phyloP scores from a whole-genome alignment of 345 rosid species.

The Brassica incana region DNA sequence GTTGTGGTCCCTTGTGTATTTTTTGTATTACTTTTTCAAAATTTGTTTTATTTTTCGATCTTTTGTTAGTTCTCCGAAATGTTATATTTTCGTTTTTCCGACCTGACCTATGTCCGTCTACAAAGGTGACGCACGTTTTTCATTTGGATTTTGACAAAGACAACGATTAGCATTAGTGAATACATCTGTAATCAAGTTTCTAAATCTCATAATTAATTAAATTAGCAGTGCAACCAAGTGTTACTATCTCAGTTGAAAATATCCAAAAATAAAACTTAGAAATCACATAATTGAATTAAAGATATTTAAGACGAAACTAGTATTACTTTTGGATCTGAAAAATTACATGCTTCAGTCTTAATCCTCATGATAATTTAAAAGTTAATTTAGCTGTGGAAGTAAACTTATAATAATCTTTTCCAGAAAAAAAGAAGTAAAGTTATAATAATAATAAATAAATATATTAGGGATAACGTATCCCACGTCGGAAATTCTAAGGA shows the following conservation, averaged over 20 bases:
- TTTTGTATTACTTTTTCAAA: not conserved
- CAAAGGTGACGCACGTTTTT: constrained; percentile 24
- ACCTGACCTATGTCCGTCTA: constrained; percentile 27
- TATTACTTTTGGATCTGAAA: not conserved
- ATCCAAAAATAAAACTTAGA: not conserved
- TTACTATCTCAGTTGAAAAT: not conserved
- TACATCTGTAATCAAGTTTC: not conserved
- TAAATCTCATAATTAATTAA: not conserved
- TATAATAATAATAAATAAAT: not conserved
- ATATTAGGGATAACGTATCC: no score
- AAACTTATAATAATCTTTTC: not conserved
- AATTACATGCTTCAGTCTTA: not conserved
- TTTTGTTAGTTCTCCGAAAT: constrained; percentile 2
- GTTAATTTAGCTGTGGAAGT: not conserved
- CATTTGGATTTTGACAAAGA: constrained; percentile 16
- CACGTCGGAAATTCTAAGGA: no score
- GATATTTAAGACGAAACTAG: not conserved
- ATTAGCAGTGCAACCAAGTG: not conserved
- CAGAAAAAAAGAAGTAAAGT: not conserved
- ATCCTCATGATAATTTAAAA: not conserved
- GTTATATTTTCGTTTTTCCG: constrained; percentile 14
- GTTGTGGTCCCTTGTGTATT: not conserved
- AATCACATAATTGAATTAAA: not conserved
- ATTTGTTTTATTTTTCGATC: not conserved
- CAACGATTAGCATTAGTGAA: not conserved